Base-by-base conservation (phyloP, 495 filamentous ascomycete species). In the Recurvomyces mirabilis region DNA sequence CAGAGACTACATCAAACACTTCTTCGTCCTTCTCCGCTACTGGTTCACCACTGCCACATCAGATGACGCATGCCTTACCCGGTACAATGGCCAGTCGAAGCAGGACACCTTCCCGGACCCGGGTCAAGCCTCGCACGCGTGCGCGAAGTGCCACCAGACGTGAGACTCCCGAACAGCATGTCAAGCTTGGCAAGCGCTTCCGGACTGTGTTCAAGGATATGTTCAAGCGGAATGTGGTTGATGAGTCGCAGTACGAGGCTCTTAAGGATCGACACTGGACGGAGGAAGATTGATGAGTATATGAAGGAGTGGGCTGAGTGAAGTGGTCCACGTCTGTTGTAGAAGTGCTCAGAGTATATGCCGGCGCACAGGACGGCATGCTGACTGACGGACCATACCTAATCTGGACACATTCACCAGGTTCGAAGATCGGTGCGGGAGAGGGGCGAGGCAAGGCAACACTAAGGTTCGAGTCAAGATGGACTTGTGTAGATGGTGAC, bases 231-330 rank as follows among this genome's bases (percentile, higher is more conserved):
- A 13, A 38, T 28, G 4, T 19, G 3, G 42, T 46, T 12, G 42
- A 46, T n/a, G 42, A 37, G 33, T 14, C 17, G 5, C 11, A 36
- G n/a, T 28, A 24, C 13, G 42, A 36, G 17, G 10, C 22, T 7
- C 30, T 46, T n/a, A 19, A 38, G 33, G 28, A 38, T 10, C 30
- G 33, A n/a, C 42, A 46, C 24, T 46, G 42, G 42, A 46, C 42
- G 32, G 42, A 46, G 11, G 42, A 46, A 9, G 25, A 22, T 30
- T 30, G n/a, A 30, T 9, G 26, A 30, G n/a, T n/a, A n/a, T n/a
- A n/a, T n/a, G n/a, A n/a, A n/a, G n/a, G n/a, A n/a, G n/a, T n/a
- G n/a, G n/a, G n/a, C n/a, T n/a, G n/a, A n/a, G n/a, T n/a, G n/a
- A n/a, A n/a, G n/a, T n/a, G n/a, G n/a, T n/a, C n/a, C n/a, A n/a